Evolutionary conservation across 192 early-diverging fungal species (phyloP).

Genomic region (Backusella sp.): DNA sequence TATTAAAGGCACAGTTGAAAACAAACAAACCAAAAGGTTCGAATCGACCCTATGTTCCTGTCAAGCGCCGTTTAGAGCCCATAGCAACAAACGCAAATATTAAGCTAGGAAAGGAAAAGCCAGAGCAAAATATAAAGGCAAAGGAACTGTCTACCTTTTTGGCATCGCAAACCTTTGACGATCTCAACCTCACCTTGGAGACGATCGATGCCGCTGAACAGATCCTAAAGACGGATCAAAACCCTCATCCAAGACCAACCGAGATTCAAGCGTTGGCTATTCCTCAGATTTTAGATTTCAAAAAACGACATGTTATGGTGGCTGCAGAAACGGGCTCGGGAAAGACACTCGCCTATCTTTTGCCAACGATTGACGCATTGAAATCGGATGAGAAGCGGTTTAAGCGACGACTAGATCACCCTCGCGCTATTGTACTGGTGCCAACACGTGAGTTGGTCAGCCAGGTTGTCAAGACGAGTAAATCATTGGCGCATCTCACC

Average conservation of each 20-base stretch:
- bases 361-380: constrained; percentile 75
- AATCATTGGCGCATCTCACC: constrained; percentile 64
- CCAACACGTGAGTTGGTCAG: constrained; percentile 86
- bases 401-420: constrained; percentile 69
- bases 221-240: neutral
- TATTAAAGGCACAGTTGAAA: constrained; percentile 20
- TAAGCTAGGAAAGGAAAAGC: neutral
- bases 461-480: constrained; percentile 76
- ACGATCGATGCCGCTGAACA: neutral
- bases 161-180: constrained; percentile 51
- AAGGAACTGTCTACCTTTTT: constrained; percentile 22
- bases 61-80: constrained; percentile 30
- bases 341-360: constrained; percentile 88
- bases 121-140: constrained; percentile 10
- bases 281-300: constrained; percentile 58
- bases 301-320: constrained; percentile 56
- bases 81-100: constrained; percentile 12
- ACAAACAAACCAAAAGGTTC: constrained; percentile 7
- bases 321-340: constrained; percentile 92
- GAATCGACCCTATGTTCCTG: constrained; percentile 29
- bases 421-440: constrained; percentile 82
- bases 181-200: constrained; percentile 51
- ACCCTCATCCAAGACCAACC: constrained; percentile 60
- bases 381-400: constrained; percentile 61
- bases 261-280: constrained; percentile 85